These are phyloP conservation scores for Lentinula boryana DNA, from an alignment of 768 basidiomycete species.

Conservation along the genomic window DNA sequence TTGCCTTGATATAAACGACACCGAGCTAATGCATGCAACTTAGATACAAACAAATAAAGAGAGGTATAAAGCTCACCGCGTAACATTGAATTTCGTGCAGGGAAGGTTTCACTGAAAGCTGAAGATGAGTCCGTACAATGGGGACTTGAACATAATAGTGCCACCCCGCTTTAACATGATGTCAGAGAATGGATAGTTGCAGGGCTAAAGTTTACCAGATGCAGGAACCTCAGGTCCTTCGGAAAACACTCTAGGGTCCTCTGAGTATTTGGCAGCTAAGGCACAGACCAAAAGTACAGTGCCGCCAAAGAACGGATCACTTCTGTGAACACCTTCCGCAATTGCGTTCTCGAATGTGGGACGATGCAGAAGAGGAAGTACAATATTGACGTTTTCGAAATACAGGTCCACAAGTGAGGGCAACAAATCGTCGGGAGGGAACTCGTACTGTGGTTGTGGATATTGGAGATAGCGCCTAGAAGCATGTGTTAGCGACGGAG, in stretches of 20 bases:
- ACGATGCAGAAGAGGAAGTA: conserved; percentile 36
- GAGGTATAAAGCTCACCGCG: conserved; percentile 39
- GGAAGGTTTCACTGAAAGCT: conserved; percentile 49
- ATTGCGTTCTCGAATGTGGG: conserved; percentile 29
- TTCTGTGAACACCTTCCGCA: conserved; percentile 20
- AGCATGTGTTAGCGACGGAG: background rate
- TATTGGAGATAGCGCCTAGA: conserved; percentile 1
- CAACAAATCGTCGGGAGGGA: conserved; percentile 31
- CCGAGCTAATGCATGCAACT: conserved; percentile 31
- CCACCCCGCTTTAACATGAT: conserved; percentile 40
- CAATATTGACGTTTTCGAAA: conserved; percentile 35
- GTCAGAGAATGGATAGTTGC: background rate
- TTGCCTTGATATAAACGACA: conserved; percentile 40
- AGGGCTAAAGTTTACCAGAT: conserved; percentile 12
- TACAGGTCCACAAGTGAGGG: conserved; percentile 38
- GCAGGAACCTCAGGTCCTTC: conserved; percentile 35
- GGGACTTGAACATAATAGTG: conserved; percentile 64
- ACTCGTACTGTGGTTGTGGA: conserved; percentile 16
- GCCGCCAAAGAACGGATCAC: conserved; percentile 37
- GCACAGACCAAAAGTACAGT: conserved; percentile 63
- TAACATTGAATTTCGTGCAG: conserved; percentile 70
- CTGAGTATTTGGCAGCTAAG: conserved; percentile 49
- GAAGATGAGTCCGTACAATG: conserved; percentile 45
- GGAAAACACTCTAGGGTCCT: conserved; percentile 56
- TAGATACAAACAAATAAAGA: background rate